Evolutionary conservation across 768 basidiomycete species (phyloP), one percentile per base, ranked within the genome.

Genomic region (Termitomyces sp.): DNA sequence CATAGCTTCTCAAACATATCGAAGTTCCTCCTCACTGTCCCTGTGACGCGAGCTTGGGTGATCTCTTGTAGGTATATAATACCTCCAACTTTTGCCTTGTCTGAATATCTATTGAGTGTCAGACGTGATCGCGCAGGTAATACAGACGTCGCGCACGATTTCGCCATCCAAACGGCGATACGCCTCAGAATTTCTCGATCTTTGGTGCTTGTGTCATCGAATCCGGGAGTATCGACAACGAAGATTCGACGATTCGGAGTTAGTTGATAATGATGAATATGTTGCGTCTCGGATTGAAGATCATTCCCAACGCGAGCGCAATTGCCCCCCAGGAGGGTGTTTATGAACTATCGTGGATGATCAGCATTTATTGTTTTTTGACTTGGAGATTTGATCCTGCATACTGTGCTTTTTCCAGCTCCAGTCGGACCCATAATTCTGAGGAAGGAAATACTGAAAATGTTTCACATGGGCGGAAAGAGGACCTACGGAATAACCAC

Each of bases 1-100:
- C 64, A 65, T 15, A 65, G 34, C 37, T 65, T 65, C 45, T 59
- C 62, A 9, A 70, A 57, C 20, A 59, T 59, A 12, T 65, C 54
- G 17, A 70, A 37, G 40, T 69, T 63, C 15, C 59, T 56, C 42
- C 65, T 60, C 6, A 63, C 61, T 0, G 69, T 68, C 32, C 66
- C 59, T 4, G 58, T 60, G n/a, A 63, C 60, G 51, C 65, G 45
- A 65, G 65, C 63, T 65, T 67, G 46, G 34, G 54, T 62, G 38
- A 65, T 62, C 25, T 62, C 61, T 37, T 65, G 64, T 15, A 65
- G 46, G 36, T 65, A 65, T 48, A 65, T 56, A 38, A 65, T 59
- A 17, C 61, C 64, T 45, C 57, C 57, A 37, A 65, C 42, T 40
- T 56, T 60, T 49, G 62, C 52, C 45, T 62, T 57, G 31, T 48